Evolutionary conservation across 2,329 filamentous ascomycete genomes (phyloP).

Genomic region (Pseudogymnoascus sp.): DNA sequence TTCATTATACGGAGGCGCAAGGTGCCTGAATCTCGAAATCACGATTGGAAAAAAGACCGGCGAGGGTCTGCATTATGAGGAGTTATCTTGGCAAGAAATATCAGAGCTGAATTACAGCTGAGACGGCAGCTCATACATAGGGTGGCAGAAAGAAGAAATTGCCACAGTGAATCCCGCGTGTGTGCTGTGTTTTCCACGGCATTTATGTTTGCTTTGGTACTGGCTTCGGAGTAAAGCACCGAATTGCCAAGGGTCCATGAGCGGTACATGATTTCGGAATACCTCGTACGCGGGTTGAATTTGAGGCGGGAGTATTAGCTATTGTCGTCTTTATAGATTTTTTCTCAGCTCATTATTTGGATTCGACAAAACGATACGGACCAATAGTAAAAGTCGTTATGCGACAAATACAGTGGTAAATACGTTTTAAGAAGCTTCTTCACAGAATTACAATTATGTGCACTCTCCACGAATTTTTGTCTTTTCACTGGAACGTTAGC

Average conservation of each 20-base stretch:
- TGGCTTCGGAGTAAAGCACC: neutral
- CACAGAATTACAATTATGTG: neutral
- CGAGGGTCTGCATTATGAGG: constrained; percentile 21
- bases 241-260: neutral
- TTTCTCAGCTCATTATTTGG: neutral
- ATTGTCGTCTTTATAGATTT: constrained; percentile 3
- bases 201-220: neutral
- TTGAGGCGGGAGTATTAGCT: neutral
- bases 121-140: constrained; percentile 3
- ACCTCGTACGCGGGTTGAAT: constrained; percentile 1
- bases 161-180: neutral
- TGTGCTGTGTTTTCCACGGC: neutral
- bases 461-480: neutral
- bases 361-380: neutral
- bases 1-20: neutral
- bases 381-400: neutral
- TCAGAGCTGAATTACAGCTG: constrained; percentile 4
- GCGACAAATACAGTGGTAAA: constrained; percentile 2
- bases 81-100: constrained; percentile 16
- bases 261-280: neutral
- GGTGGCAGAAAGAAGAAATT: neutral
- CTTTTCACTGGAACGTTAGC: neutral
- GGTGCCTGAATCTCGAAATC: constrained; percentile 8
- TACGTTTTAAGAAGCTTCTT: neutral
- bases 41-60: constrained; percentile 13